Conservation (phyloP, 1,139 yeast species). For the Suhomyces bolitotheri region DNA sequence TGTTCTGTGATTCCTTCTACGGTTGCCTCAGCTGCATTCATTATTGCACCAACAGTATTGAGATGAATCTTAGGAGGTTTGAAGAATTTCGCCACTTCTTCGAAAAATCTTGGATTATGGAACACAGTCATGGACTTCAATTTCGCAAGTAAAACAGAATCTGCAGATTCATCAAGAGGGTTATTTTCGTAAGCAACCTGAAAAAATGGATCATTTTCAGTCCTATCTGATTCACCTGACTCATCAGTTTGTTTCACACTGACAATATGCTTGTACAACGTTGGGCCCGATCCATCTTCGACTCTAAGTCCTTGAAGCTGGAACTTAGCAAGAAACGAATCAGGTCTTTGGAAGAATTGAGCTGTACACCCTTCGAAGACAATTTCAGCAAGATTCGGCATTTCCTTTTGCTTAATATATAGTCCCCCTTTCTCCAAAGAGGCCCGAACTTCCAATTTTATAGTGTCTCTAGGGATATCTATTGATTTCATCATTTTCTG, state of each 20-base stretch:
- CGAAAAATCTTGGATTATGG: conserved; percentile 80
- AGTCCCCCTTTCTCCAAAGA: conserved; percentile 77
- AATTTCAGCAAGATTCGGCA: conserved; percentile 65
- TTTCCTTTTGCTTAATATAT: conserved; percentile 47
- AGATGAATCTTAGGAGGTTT: conserved; percentile 83
- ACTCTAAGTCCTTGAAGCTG: conserved; percentile 79
- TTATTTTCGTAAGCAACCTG: conserved; percentile 80
- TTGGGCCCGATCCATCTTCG: conserved; percentile 77
- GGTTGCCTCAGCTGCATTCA: conserved; percentile 95
- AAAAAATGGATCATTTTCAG: conserved; percentile 62
- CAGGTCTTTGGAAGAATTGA: conserved; percentile 73
- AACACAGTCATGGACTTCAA: conserved; percentile 86
- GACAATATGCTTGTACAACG: conserved; percentile 83
- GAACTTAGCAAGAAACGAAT: conserved; percentile 70
- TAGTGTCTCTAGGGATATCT: conserved; percentile 73
- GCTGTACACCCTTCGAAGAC: conserved; percentile 82
- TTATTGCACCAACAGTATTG: conserved; percentile 86
- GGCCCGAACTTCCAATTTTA: conserved; percentile 65
- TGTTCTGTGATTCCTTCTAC: conserved; percentile 88
- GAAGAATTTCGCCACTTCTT: conserved; percentile 72
- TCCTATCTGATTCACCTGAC: conserved; percentile 2
- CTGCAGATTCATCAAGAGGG: conserved; percentile 83
- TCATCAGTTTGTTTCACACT: conserved; percentile 62
- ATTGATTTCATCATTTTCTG: conserved; percentile 52
- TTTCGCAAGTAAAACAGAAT: conserved; percentile 70